These are phyloP conservation scores for Pythium volutum DNA, from an alignment of 352 stramenopile species.

Conservation along the genomic window DNA sequence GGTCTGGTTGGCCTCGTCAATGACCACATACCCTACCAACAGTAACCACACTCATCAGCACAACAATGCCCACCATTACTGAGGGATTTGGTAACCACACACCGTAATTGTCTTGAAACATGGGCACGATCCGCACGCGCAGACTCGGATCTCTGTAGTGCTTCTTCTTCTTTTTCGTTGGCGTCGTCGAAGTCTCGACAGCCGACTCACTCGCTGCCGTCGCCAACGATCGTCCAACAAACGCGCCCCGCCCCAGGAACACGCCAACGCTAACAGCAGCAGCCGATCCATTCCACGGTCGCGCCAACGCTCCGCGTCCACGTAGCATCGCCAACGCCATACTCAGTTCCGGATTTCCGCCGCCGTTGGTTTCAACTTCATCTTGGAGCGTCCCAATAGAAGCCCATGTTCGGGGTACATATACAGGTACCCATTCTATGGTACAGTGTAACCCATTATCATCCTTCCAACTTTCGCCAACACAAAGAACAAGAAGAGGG, in stretches of 20 bases:
- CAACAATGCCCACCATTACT: too few species aligned
- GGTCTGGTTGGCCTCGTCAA: conserved; percentile 80
- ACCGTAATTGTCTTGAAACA: conserved; percentile 87
- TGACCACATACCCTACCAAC: conserved; percentile 64
- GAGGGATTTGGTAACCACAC: too few species aligned
- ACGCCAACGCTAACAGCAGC: neutral
- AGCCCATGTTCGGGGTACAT: neutral
- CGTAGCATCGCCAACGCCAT: conserved; percentile 7
- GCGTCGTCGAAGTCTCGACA: neutral
- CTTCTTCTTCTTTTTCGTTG: conserved; percentile 38
- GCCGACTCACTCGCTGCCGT: neutral
- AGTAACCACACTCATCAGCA: too few species aligned
- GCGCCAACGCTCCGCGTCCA: neutral
- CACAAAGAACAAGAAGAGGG: neutral
- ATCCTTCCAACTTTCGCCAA: neutral
- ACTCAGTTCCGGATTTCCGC: neutral
- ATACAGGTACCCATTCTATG: neutral
- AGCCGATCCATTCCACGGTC: neutral
- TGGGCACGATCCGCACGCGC: conserved; percentile 76
- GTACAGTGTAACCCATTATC: conserved; percentile 1
- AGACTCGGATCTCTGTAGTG: conserved; percentile 73
- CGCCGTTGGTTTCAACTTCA: conserved; percentile 19
- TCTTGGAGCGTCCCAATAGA: conserved; percentile 10
- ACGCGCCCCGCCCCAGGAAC: neutral
- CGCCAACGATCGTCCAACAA: conserved; percentile 1